Evolutionary conservation across 1,284 basidiomycete genomes (phyloP), one percentile per base, ranked within the genome.

Genomic region (Golubevia sp.): DNA sequence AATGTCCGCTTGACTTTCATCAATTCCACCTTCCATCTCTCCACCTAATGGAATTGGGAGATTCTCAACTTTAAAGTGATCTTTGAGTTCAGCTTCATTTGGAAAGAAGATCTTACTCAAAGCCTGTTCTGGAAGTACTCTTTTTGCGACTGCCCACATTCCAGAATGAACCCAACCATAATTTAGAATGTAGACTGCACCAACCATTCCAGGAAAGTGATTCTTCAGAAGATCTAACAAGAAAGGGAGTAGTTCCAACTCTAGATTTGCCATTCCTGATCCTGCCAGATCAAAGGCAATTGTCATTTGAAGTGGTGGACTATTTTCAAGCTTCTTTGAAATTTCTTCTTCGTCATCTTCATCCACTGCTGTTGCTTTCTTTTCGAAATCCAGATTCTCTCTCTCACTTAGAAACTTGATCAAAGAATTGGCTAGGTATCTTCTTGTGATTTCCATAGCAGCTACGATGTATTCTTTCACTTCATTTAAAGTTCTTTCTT

Each of bases 111-210:
- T 88, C 55, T 90, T 87, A 34, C 89, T 87, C 48, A 91, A 86
- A 7, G 90, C 89, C 49, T 88, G 86, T 55, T 88, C 86, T 13
- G 93, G 92, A 38, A 94, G 85, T 3, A 91, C 77, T 55, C 88
- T 89, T 89, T 90, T 93, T 65, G 89, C 86, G 55, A 94, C 79
- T 48, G 85, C 88, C 92, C 92, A 94, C 66, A 92, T 85, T 18
- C 91, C 89, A 0, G 89, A 87, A 82, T 93, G 90, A 18, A 90
- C 85, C 92, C 92, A 94, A 7, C 90, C 90, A 77, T 91, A 92
- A 84, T 94, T 92, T 44, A 93, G 85, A 56, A 93, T 85, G 76
- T 91, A 91, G 26, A 91, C 91, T 88, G 81, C 60, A 60, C 75
- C 78, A 2, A 79, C 71, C 60, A 77, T 71, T 20, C 79, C 77